Conservation (phyloP, 768 basidiomycete genomes). For the Boletellus emodensis region DNA sequence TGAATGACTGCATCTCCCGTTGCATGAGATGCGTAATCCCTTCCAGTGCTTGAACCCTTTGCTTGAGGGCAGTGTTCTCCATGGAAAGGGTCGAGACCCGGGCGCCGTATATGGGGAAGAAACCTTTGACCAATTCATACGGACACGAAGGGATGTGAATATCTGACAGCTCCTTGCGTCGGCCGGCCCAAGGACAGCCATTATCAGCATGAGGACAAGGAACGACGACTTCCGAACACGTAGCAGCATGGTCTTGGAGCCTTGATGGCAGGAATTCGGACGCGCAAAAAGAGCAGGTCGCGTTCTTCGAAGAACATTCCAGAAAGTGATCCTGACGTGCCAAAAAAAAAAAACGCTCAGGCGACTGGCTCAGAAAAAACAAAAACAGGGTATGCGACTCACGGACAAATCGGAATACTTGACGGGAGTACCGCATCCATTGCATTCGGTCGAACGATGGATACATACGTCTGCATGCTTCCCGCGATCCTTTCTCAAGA, state of each 20-base stretch:
- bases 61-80: slow-evolving; percentile 64
- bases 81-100: slow-evolving; percentile 44
- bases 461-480: slow-evolving; percentile 38
- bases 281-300: slow-evolving; percentile 40
- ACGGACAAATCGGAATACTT: slow-evolving; percentile 38
- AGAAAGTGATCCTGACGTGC: slow-evolving; percentile 35
- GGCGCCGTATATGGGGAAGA: slow-evolving; percentile 43
- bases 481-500: slow-evolving; percentile 46
- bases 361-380: not conserved
- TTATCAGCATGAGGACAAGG: slow-evolving; percentile 43
- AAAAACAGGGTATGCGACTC: slow-evolving; percentile 11
- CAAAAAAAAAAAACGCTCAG: slow-evolving; percentile 3
- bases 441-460: slow-evolving; percentile 37
- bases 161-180: slow-evolving; percentile 32
- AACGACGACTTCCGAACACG: slow-evolving; percentile 39
- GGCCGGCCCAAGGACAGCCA: slow-evolving; percentile 56
- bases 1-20: slow-evolving; percentile 54
- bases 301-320: slow-evolving; percentile 36
- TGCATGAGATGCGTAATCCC: slow-evolving; percentile 46
- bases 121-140: slow-evolving; percentile 60
- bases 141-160: slow-evolving; percentile 45
- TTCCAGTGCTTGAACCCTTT: slow-evolving; percentile 57
- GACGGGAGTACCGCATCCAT: slow-evolving; percentile 35
- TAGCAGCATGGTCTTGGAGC: slow-evolving; percentile 31
- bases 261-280: slow-evolving; percentile 34